phyloP scores from a whole-genome alignment of 2,329 filamentous ascomycete species.

The Didymella pomorum region DNA sequence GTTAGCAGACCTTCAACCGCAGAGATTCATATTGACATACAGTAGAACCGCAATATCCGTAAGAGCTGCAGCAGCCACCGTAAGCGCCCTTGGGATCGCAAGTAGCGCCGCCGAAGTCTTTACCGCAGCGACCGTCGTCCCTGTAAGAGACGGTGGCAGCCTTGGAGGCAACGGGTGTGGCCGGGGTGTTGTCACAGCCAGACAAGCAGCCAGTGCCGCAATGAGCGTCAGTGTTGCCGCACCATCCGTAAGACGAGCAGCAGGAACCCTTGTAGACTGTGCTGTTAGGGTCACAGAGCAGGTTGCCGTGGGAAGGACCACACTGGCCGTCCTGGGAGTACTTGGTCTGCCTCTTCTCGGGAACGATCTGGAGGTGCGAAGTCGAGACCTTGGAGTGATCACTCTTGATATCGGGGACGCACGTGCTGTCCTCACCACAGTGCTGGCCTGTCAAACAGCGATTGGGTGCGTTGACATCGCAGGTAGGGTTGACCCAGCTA shows the following conservation, averaged over 20 bases:
- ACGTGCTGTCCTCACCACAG: constrained; percentile 49
- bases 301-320: constrained; percentile 50
- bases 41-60: constrained; percentile 49
- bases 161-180: constrained; percentile 17
- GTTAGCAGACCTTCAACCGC: background rate
- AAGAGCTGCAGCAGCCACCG: constrained; percentile 51
- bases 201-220: constrained; percentile 50
- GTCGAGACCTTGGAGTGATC: constrained; percentile 39
- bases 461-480: constrained; percentile 41
- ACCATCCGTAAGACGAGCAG: constrained; percentile 56
- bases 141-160: constrained; percentile 25
- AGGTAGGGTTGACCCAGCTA: constrained; percentile 56
- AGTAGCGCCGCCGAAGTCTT: constrained; percentile 50
- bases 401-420: constrained; percentile 34
- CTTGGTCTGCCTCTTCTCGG: constrained; percentile 42
- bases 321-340: constrained; percentile 53
- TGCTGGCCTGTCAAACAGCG: constrained; percentile 51
- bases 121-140: constrained; percentile 53
- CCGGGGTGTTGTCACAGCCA: constrained; percentile 36
- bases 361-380: constrained; percentile 32
- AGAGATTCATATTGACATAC: background rate
- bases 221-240: constrained; percentile 54
- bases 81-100: constrained; percentile 52
- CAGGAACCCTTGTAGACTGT: constrained; percentile 56
- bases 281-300: constrained; percentile 56